Evolutionary conservation across 2,329 filamentous ascomycete species (phyloP), one percentile per base, ranked within the genome.

Genomic region (Zasmidium citrigriseum): DNA sequence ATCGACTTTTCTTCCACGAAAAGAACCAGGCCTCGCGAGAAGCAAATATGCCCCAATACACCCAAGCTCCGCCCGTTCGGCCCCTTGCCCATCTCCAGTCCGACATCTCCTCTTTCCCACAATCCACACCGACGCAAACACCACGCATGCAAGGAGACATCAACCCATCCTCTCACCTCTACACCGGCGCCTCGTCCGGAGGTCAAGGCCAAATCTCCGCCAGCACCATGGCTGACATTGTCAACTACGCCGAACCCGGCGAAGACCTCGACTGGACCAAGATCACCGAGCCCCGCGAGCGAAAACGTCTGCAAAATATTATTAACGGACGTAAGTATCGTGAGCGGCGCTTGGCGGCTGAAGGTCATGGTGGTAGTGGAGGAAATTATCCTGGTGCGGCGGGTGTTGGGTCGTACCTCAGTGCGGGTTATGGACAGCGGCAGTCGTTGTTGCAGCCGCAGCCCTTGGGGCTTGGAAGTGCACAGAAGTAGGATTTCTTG

Each of bases 1-100:
- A 86, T 70, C 84, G 87, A 60, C 79, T 93, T 48, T 91, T 92
- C 70, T 70, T 68, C 38, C 64, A 71, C 57, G 79, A 81, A 57
- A 73, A 76, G 25, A 70, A 74, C 46, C 67, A 76, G 67, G 71
- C 70, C 21, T 68, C 67, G 9, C 66, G 69, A 51, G 67, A 70
- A 61, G 66, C 68, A 20, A 51, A 63, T 29, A 38, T 67, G 21
- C 63, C 63, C 2, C 58, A 59, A 58, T 63, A 59, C 53, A 51
- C 59, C 34, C 59, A 63, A 61, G 48, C 51, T 23, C 51, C 59
- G 23, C 61, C 61, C 14, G 55, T 62, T 7, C 67, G 69, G 24
- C 66, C 65, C 34, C 38, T 64, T 16, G 49, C 65, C 18, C 64
- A 70, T 18, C 63, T 72, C 14, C 68, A 70, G 54, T 71, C 69